Evolutionary conservation across 2,329 filamentous ascomycete species (phyloP), one percentile per base, ranked within the genome.

Genomic region (Verticillium isaacii): DNA sequence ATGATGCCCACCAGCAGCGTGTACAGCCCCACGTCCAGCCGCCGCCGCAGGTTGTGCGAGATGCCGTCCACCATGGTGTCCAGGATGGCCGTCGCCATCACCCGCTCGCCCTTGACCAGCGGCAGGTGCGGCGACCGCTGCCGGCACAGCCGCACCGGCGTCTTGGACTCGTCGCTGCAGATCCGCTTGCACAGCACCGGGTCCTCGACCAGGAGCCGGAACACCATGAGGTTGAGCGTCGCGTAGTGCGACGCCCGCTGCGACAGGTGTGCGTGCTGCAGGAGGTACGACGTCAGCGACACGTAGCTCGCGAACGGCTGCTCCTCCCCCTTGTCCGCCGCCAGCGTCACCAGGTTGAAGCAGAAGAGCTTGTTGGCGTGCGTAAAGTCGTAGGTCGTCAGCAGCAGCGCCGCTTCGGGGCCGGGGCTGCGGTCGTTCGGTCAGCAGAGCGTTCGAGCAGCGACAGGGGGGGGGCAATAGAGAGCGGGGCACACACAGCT

Each of bases 291-390:
- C 3, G 91, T 91, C 54, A 97, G 81, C 0, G 94, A 98, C 32
- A 98, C 79, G 71, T 94, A 96, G 67, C 86, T 88, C 56, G 89
- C 87, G 65, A 99, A 88, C 0, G 93, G 90, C 1, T 89, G 84
- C 69, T 94, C 88, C 57, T 85, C 81, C 52, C 82, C 85, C 67
- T 89, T 89, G 57, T 88, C 86, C 1, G 87, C 76, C 6, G 84
- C 71, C 29, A 87, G 72, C 2, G 86, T 88, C 59, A 97, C 86
- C 54, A 99, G 77, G 68, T 90, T 93, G 73, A 91, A 90, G 74
- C 92, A 94, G 75, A 99, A 98, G 9, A 97, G 82, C 76, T 97
- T 98, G 79, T 98, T 99, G 37, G 93, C 90, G 71, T 96, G 90
- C 3, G 89, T 88, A 72, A 98, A 98, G 73, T 98, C 95, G 73